phyloP scores from a whole-genome alignment of 2,329 filamentous ascomycete genomes.

The Aspergillaceae sp. region DNA sequence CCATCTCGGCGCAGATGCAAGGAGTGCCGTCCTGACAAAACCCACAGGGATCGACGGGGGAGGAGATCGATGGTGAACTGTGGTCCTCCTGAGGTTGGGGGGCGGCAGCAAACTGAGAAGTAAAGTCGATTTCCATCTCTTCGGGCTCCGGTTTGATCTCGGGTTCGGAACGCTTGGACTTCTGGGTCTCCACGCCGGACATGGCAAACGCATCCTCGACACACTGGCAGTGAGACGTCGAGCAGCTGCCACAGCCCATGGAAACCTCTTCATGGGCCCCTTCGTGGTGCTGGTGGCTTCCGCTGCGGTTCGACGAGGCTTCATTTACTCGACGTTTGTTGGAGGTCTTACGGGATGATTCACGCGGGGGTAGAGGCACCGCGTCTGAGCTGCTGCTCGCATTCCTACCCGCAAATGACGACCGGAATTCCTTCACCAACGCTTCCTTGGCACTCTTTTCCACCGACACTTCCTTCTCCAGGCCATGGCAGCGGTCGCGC shows the following conservation, averaged over 20 bases:
- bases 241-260: conserved; percentile 59
- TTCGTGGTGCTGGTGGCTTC: conserved; percentile 7
- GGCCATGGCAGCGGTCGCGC: conserved; percentile 48
- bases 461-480: conserved; percentile 53
- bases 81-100: conserved; percentile 16
- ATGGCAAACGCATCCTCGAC: conserved; percentile 48
- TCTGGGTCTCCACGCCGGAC: conserved; percentile 31
- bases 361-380: conserved; percentile 32
- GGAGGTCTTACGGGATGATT: neutral
- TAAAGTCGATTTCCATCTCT: conserved; percentile 65
- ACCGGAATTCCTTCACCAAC: conserved; percentile 34
- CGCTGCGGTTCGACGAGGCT: neutral
- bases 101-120: conserved; percentile 51
- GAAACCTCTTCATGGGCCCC: conserved; percentile 30
- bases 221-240: conserved; percentile 54
- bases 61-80: conserved; percentile 20
- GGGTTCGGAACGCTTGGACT: conserved; percentile 40
- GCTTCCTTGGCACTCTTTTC: conserved; percentile 36
- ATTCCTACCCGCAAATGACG: conserved; percentile 19
- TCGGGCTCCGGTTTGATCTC: conserved; percentile 39
- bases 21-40: conserved; percentile 77
- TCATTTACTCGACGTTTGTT: neutral
- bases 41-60: conserved; percentile 59
- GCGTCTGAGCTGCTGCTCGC: conserved; percentile 23
- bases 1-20: conserved; percentile 68